Conservation (phyloP, 768 basidiomycete species). For the Heimioporus sp. region DNA sequence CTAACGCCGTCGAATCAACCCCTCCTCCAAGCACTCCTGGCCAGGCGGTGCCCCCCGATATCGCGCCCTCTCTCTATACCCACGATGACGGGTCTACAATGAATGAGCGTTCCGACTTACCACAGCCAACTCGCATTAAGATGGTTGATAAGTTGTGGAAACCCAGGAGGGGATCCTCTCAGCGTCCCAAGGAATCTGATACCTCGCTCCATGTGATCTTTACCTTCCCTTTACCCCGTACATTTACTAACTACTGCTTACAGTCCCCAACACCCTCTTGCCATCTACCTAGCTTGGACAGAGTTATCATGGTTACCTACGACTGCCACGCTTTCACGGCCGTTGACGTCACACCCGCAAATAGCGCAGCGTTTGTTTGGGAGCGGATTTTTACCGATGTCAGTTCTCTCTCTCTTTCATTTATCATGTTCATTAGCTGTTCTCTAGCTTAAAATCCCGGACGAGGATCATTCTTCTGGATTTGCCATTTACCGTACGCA, state of each 20-base stretch:
- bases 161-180: conserved; percentile 27
- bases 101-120: conserved; percentile 28
- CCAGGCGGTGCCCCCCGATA: conserved; percentile 41
- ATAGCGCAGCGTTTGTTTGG: conserved; percentile 65
- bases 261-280: conserved; percentile 31
- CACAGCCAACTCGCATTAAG: conserved; percentile 28
- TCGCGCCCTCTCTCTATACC: conserved; percentile 38
- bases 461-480: conserved; percentile 70
- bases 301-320: conserved; percentile 63
- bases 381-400: conserved; percentile 73
- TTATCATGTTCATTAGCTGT: conserved; percentile 2
- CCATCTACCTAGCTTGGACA: conserved; percentile 30
- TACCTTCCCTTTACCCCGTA: conserved; percentile 2
- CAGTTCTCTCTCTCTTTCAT: conserved; percentile 39
- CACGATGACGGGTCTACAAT: conserved; percentile 35
- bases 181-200: conserved; percentile 27
- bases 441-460: conserved; percentile 69
- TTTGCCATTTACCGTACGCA: conserved; percentile 87
- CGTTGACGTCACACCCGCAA: conserved; percentile 69
- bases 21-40: conserved; percentile 70
- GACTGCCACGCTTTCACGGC: conserved; percentile 75
- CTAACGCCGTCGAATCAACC: conserved; percentile 61
- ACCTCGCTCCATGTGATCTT: conserved; percentile 23
- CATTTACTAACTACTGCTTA: conserved; percentile 12
- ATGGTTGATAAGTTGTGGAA: conserved; percentile 32